Percentiles rank a stretch among this genome's conserved stretches.
These are phyloP conservation scores for Chara braunii DNA, from an alignment of 139 green algal species.

Conservation along the genomic window DNA sequence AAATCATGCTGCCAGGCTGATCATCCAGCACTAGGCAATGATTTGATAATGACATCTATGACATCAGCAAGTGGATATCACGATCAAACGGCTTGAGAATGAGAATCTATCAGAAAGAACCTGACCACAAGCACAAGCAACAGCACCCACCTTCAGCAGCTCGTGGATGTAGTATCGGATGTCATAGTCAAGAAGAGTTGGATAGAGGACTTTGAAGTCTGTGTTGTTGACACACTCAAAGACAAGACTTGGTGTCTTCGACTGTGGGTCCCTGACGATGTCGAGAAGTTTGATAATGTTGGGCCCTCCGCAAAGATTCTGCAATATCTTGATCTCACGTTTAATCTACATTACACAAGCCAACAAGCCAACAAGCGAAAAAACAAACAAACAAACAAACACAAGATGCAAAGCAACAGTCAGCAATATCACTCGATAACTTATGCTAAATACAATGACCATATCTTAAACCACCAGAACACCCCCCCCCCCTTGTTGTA, in stretches of 20 bases:
- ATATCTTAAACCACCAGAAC: no score
- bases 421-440: no score
- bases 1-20: no score
- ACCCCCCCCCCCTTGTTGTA: no score
- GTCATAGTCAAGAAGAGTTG: slow-evolving; percentile 88
- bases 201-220: slow-evolving; percentile 92
- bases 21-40: no score
- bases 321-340: slow-evolving; percentile 95
- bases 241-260: slow-evolving; percentile 87
- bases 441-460: no score
- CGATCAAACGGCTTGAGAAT: no score
- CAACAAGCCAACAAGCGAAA: slow-evolving; percentile 30
- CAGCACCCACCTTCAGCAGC: slow-evolving; percentile 71
- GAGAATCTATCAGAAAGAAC: no score
- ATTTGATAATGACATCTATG: no score
- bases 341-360: slow-evolving; percentile 60
- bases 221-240: slow-evolving; percentile 97
- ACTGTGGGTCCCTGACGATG: slow-evolving; percentile 83
- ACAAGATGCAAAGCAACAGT: no score
- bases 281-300: slow-evolving; percentile 98
- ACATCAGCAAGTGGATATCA: no score
- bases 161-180: slow-evolving; percentile 97
- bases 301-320: slow-evolving; percentile 86
- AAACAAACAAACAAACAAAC: background rate
- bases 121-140: no score